These are phyloP conservation scores for Backusella sp. DNA, from an alignment of 192 early-diverging fungal genomes.

Conservation along the genomic window DNA sequence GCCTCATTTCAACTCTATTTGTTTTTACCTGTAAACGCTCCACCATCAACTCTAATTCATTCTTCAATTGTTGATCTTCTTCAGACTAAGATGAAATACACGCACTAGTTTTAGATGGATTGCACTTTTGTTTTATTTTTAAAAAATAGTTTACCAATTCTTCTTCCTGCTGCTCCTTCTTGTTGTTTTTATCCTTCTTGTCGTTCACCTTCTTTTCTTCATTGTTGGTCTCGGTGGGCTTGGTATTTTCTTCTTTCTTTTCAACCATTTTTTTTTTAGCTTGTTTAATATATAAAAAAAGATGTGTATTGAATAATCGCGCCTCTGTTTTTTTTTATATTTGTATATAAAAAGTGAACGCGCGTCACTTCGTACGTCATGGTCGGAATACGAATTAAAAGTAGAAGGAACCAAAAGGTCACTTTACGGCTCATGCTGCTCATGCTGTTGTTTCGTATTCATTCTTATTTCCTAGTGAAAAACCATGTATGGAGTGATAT, in stretches of 20 bases:
- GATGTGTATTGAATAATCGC: neutral
- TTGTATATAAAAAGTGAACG: constrained; percentile 5
- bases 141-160: constrained; percentile 36
- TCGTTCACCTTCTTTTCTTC: constrained; percentile 13
- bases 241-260: constrained; percentile 13
- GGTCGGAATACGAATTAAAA: constrained; percentile 1
- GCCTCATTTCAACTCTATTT: neutral
- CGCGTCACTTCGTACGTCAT: constrained; percentile 9
- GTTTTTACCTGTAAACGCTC: constrained; percentile 79
- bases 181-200: constrained; percentile 23
- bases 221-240: neutral
- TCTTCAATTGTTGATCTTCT: constrained; percentile 93
- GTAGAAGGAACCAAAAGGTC: neutral
- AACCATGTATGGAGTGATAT: too few species aligned
- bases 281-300: neutral
- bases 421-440: neutral
- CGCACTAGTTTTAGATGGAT: neutral
- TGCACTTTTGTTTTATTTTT: neutral
- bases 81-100: constrained; percentile 68
- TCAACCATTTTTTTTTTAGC: neutral
- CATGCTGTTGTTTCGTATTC: neutral
- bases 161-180: constrained; percentile 39
- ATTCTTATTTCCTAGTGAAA: too few species aligned
- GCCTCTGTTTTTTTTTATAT: neutral
- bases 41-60: constrained; percentile 93